These are phyloP conservation scores for Diversispora eburnea DNA, from an alignment of 192 early-diverging fungal species.

Conservation along the genomic window DNA sequence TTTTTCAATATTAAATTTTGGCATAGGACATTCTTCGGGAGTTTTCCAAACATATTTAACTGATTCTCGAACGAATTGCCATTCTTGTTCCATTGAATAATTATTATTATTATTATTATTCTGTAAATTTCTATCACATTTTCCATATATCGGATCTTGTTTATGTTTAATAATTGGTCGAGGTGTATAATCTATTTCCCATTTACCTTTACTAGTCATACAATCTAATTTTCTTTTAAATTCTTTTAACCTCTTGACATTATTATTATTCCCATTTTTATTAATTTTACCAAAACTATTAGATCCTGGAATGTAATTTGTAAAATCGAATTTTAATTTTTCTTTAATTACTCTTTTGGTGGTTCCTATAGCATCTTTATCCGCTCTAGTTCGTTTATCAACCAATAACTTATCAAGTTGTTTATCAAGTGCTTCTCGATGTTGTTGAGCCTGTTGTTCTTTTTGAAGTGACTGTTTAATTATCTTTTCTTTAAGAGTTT, in stretches of 20 bases:
- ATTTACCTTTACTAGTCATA: constrained; percentile 1
- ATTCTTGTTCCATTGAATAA: neutral
- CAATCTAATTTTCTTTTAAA: constrained; percentile 4
- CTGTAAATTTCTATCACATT: neutral
- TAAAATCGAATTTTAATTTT: no score
- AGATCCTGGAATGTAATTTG: neutral
- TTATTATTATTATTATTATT: neutral
- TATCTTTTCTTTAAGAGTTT: no score
- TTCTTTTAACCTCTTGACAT: neutral
- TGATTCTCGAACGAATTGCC: neutral
- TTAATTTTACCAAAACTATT: neutral
- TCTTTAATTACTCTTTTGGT: no score
- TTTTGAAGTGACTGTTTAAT: no score
- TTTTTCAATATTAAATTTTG: neutral
- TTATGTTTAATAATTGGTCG: constrained; percentile 16
- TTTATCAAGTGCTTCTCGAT: no score
- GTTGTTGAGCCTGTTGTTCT: no score
- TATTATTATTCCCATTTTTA: neutral
- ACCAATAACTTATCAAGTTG: no score
- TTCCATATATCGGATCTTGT: constrained; percentile 12
- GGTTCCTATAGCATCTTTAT: no score
- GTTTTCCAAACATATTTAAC: constrained; percentile 13
- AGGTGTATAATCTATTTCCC: constrained; percentile 11
- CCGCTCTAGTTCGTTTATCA: no score
- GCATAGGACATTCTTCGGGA: neutral